phyloP scores from a whole-genome alignment of 192 early-diverging fungal species.

The Phlyctochytrium bullatum region DNA sequence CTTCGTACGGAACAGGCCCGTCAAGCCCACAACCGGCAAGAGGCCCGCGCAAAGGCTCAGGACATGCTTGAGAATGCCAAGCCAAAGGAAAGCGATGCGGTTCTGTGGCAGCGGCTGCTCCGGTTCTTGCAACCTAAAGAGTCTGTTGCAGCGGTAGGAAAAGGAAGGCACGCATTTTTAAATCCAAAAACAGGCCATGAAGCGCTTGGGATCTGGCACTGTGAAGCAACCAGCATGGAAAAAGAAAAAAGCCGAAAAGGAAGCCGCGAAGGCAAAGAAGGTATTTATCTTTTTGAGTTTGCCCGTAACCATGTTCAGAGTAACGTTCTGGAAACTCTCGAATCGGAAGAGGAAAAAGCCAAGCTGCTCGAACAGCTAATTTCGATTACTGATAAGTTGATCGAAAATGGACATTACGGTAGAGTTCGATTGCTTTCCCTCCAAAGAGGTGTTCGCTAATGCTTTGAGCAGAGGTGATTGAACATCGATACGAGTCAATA shows the following conservation, averaged over 20 bases:
- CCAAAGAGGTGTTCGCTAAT: neutral
- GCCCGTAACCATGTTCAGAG: neutral
- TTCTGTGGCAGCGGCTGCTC: conserved; percentile 24
- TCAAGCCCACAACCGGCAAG: conserved; percentile 22
- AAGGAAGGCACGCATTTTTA: too few relatives aligned
- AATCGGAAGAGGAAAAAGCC: conserved; percentile 16
- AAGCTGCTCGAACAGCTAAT: conserved; percentile 42
- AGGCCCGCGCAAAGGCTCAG: conserved; percentile 20
- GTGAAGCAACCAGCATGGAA: conserved; percentile 31
- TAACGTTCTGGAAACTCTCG: conserved; percentile 9
- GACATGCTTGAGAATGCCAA: conserved; percentile 18
- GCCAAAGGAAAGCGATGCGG: conserved; percentile 1
- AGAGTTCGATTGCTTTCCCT: neutral
- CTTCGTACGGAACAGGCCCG: too few relatives aligned
- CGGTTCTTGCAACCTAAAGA: conserved; percentile 24
- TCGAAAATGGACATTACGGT: conserved; percentile 42
- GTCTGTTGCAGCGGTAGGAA: conserved; percentile 15
- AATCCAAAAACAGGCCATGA: conserved; percentile 44
- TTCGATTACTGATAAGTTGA: conserved; percentile 37
- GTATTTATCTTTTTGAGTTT: neutral
- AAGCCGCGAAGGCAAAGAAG: conserved; percentile 11
- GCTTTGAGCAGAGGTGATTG: conserved; percentile 38
- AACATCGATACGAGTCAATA: conserved; percentile 47
- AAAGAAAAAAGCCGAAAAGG: conserved; percentile 37
- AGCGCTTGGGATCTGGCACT: conserved; percentile 31